Evolutionary conservation across 2,329 filamentous ascomycete species (phyloP).

Genomic region (Aschersonia sp.): DNA sequence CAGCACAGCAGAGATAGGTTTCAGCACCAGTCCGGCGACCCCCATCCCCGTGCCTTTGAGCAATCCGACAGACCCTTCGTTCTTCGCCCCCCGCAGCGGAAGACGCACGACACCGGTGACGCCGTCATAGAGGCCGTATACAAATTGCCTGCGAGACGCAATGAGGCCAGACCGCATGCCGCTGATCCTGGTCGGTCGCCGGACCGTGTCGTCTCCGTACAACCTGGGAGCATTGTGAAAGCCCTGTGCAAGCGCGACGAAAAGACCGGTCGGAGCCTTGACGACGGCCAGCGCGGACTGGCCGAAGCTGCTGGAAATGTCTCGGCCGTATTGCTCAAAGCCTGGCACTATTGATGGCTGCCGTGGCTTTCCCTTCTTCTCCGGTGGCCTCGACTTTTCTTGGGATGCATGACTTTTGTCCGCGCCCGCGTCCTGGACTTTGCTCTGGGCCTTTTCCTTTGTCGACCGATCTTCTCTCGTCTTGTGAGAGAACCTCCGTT

Average conservation of each 20-base stretch:
- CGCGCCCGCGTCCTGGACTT: conserved; percentile 22
- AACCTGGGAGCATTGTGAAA: conserved; percentile 58
- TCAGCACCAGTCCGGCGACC: conserved; percentile 47
- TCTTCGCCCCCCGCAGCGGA: conserved; percentile 40
- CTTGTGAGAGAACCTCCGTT: conserved; percentile 25
- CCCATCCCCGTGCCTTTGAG: conserved; percentile 47
- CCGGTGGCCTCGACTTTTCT: neutral
- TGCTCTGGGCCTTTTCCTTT: conserved; percentile 10
- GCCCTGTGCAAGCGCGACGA: conserved; percentile 48
- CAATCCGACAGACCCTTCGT: conserved; percentile 31
- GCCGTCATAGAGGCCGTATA: conserved; percentile 50
- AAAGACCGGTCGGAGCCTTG: conserved; percentile 44
- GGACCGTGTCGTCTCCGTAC: conserved; percentile 56
- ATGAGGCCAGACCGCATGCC: conserved; percentile 48
- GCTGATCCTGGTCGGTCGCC: conserved; percentile 46
- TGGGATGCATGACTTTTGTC: neutral
- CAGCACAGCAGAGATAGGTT: conserved; percentile 46
- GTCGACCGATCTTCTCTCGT: conserved; percentile 13
- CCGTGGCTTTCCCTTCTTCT: neutral
- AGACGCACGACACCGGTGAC: conserved; percentile 47
- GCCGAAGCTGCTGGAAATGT: conserved; percentile 36
- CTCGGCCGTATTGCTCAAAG: conserved; percentile 24
- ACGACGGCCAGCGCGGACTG: conserved; percentile 36
- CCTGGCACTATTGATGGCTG: conserved; percentile 3
- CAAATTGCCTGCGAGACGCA: conserved; percentile 46